Conservation (phyloP, 163 green algal genomes). For the Coccomyxa subellipsoidea region DNA sequence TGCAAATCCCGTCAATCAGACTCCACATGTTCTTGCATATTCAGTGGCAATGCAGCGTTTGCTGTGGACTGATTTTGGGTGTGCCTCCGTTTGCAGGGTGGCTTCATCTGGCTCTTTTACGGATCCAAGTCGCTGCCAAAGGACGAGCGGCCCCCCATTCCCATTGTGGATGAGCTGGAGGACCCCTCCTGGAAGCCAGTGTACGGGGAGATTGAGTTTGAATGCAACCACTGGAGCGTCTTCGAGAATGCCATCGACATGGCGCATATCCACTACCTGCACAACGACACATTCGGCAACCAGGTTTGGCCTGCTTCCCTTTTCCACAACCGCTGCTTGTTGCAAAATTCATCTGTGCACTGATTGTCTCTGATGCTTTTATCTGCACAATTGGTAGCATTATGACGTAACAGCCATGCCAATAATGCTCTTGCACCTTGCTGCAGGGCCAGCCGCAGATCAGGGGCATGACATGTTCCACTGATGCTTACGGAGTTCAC, state of each 20-base stretch:
- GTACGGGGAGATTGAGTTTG: conserved; percentile 83
- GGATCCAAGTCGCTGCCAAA: conserved; percentile 55
- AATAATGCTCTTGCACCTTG: not conserved
- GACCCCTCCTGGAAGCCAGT: conserved; percentile 67
- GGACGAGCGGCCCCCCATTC: conserved; percentile 74
- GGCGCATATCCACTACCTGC: conserved; percentile 87
- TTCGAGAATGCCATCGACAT: conserved; percentile 86
- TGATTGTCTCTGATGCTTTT: not conserved
- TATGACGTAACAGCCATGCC: not conserved
- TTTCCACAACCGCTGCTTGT: too few species aligned
- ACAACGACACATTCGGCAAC: conserved; percentile 64
- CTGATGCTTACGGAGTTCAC: conserved; percentile 32
- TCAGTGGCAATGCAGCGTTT: not conserved
- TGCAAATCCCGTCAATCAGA: too few species aligned
- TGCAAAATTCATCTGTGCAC: too few species aligned
- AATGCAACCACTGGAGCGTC: conserved; percentile 67
- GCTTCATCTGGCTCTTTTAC: conserved; percentile 85
- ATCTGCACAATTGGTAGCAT: too few species aligned
- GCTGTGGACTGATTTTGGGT: not conserved
- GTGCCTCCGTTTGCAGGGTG: conserved; percentile 30
- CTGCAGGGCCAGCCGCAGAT: conserved; percentile 45
- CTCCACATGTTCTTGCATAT: too few species aligned
- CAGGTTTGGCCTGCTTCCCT: conserved; percentile 10
- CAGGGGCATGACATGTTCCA: conserved; percentile 42
- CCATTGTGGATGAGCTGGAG: conserved; percentile 68